Percentiles rank a stretch among this genome's conserved stretches.
Conservation (phyloP, 2,329 filamentous ascomycete species). For the Helotiales sp. region DNA sequence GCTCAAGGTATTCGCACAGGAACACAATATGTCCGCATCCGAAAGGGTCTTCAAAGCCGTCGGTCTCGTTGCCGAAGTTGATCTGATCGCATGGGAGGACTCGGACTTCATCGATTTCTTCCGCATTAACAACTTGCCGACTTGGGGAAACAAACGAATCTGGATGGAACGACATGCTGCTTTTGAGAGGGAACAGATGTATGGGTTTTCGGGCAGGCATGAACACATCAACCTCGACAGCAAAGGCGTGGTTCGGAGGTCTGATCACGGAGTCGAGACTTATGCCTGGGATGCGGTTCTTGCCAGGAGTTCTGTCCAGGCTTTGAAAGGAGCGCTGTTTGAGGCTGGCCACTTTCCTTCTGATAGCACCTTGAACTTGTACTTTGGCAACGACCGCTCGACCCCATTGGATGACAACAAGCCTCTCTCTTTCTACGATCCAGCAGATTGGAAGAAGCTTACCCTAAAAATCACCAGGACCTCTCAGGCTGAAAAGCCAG, state of each 20-base stretch:
- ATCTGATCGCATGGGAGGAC: neutral
- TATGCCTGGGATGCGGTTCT: conserved; percentile 23
- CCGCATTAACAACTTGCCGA: conserved; percentile 11
- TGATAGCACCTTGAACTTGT: conserved; percentile 20
- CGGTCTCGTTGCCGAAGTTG: neutral
- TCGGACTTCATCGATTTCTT: conserved; percentile 10
- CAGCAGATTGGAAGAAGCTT: neutral
- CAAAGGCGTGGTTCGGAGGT: neutral
- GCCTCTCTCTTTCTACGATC: neutral
- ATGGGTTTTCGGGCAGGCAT: neutral
- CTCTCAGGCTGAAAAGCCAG: neutral
- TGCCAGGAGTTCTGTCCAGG: conserved; percentile 11
- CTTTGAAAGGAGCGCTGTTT: conserved; percentile 24
- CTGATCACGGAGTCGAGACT: conserved; percentile 14
- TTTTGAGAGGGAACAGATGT: neutral
- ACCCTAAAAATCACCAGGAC: conserved; percentile 2
- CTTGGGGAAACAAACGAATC: conserved; percentile 11
- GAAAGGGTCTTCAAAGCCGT: neutral
- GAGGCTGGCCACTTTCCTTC: conserved; percentile 22
- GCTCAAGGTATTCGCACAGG: neutral
- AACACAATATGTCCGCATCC: neutral
- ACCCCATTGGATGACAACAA: conserved; percentile 13
- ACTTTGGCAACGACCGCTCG: conserved; percentile 13
- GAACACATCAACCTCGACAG: conserved; percentile 6
- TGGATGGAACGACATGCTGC: neutral